These are phyloP conservation scores for Fimicolochytrium jonesii DNA, from an alignment of 192 early-diverging fungal genomes.

Conservation along the genomic window DNA sequence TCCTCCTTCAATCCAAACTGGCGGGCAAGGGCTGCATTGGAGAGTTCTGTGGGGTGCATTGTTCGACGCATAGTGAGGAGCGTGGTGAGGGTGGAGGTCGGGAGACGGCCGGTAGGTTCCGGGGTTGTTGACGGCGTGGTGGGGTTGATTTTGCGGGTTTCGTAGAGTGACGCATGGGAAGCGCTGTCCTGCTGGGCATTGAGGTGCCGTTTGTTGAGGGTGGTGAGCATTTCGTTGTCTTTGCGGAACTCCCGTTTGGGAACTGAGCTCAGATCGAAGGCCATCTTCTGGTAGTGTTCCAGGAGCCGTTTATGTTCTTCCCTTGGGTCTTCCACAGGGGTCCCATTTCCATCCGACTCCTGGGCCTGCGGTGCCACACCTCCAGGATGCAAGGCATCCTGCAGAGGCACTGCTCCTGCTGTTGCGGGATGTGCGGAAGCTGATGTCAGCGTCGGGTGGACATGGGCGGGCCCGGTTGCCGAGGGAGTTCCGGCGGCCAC, in stretches of 20 bases:
- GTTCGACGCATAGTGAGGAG: neutral
- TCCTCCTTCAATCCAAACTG: conserved; percentile 6
- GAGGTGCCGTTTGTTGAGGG: neutral
- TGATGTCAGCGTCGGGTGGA: neutral
- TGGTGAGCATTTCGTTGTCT: conserved; percentile 14
- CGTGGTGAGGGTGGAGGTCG: neutral
- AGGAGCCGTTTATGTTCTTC: conserved; percentile 13
- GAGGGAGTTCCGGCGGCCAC: neutral
- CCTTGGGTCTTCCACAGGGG: conserved; percentile 5
- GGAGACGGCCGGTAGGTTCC: too few species aligned
- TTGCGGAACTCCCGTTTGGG: conserved; percentile 14
- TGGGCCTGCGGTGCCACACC: too few species aligned
- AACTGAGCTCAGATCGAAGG: conserved; percentile 2
- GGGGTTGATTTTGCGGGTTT: neutral
- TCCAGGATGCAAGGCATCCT: neutral
- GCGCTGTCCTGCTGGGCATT: neutral
- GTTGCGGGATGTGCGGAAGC: neutral
- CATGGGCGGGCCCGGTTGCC: neutral
- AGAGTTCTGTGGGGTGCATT: neutral
- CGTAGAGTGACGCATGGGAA: neutral
- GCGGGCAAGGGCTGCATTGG: neutral
- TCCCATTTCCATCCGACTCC: neutral
- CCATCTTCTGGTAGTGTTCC: conserved; percentile 21
- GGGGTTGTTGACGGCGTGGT: neutral
- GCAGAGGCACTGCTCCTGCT: neutral